Percentiles rank a stretch among this genome's conserved stretches.
phyloP scores from a whole-genome alignment of 352 stramenopile genomes.

The Blastocystis hominis region DNA sequence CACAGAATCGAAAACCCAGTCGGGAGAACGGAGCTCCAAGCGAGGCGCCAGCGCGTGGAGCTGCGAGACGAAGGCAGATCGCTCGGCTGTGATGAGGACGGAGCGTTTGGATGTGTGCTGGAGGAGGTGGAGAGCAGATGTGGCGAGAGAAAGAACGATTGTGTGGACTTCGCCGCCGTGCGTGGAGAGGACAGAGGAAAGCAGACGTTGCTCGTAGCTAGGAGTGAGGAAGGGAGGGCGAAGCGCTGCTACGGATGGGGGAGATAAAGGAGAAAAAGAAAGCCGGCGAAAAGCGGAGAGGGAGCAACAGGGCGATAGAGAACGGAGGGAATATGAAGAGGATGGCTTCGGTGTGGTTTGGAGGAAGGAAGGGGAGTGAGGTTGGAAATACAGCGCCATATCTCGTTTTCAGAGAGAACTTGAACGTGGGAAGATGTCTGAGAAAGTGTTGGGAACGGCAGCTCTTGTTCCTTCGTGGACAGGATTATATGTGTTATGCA shows the following conservation, averaged over 20 bases:
- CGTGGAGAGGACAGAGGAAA: not conserved
- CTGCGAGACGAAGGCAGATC: not conserved
- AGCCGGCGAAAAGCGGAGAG: not conserved
- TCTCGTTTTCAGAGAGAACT: not conserved
- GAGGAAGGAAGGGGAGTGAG: not conserved
- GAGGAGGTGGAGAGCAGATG: not conserved
- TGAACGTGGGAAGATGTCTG: not conserved
- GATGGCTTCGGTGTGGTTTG: not conserved
- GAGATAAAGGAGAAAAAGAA: not conserved
- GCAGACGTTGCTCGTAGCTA: constrained; percentile 16
- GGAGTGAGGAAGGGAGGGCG: not conserved
- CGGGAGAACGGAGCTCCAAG: not conserved
- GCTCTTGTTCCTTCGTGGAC: not conserved
- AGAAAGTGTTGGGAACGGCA: too few relatives aligned
- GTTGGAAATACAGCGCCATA: not conserved
- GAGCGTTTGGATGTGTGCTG: not conserved
- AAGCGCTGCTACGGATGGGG: not conserved
- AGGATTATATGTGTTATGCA: not conserved
- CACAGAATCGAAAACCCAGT: constrained; percentile 11
- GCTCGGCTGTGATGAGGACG: not conserved
- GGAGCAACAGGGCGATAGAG: not conserved
- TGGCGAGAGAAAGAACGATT: not conserved
- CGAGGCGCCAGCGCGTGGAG: not conserved
- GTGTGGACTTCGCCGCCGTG: not conserved
- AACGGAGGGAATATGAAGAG: not conserved